Evolutionary conservation across 2,329 filamentous ascomycete genomes (phyloP), one percentile per base, ranked within the genome.

Genomic region (Trichoderma lentiforme): DNA sequence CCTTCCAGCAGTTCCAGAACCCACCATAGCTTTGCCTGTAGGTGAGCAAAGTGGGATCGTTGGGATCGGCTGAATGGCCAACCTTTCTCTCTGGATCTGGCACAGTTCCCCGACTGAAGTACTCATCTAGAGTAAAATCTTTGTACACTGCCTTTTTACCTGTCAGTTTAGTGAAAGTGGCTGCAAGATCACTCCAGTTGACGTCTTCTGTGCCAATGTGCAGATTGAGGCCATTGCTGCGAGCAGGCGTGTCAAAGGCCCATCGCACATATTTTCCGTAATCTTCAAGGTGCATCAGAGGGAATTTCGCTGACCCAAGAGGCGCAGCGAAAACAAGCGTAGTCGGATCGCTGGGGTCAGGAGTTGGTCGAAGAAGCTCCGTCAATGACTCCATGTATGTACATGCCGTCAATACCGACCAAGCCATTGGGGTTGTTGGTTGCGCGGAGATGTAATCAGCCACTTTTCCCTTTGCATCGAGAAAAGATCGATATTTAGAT

Each of bases 1-100:
- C 47, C 24, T 67, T 67, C 64, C 64, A 67, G 8, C 32, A 32
- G n/a, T 36, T 67, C 64, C 47, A 67, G n/a, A 67, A 67, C 5
- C 64, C 64, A 4, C 47, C 30, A 2, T 56, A 67, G 64, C 39
- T 67, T 28, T 67, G 47, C 18, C 64, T 51, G 8, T 36, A 67
- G 5, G 64, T 67, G 28, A 56, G 34, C 6, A 67, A 24, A 26
- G 64, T 67, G 5, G 64, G n/a, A n/a, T 67, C 26, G 2, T 67
- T 26, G 6, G 15, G 24, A 28, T 67, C 47, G 2, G 64, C 28
- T 14, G 64, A 36, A 36, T 67, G 64, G 32, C 61, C 61, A 39
- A 64, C 2, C 1, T 30, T 51, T 18, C 18, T 30, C 6, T 64
- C 61, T 28, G 61, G 61, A 12, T 64, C n/a, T 5, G 61, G 24